Evolutionary conservation across 2,329 filamentous ascomycete species (phyloP), one percentile per base, ranked within the genome.

Genomic region (Phialophora expanda): DNA sequence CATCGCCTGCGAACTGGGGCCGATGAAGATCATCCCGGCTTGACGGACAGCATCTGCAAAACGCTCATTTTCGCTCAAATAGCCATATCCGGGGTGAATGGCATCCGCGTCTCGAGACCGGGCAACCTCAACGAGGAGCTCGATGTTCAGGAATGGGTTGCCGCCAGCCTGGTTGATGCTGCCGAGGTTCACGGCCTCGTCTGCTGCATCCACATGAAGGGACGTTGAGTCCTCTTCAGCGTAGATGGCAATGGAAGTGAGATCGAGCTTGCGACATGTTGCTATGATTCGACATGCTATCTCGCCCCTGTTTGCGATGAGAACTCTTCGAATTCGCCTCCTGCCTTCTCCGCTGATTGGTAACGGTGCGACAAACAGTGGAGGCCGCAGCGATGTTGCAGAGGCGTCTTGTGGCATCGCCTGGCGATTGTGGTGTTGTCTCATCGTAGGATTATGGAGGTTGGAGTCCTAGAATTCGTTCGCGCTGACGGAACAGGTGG

Each of bases 51-150:
- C 59, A n/a, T 69, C 58, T 3, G 75, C 76, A 38, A 78, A 78
- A 0, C 71, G 66, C 12, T 74, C 70, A 60, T 78, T 77, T 60
- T 79, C 77, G 32, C 72, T 73, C 12, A 78, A 69, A 61, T 73
- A 78, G 34, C 77, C 76, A 68, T 78, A 78, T 8, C 77, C 76
- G 1, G 77, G 76, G 57, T 74, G 72, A 4, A 78, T 67, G 2
- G 76, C 74, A 24, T 78, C 70, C 1, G 71, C 74, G 2, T 67
- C 62, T 0, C 56, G 65, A 22, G 67, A 65, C 24, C 66, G 34
- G 2, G 75, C 76, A 14, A 72, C 70, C 9, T 70, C 64, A 7
- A 77, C 66, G 3, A 78, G 69, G 3, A 72, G 64, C 1, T 74
- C 66, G 22, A 74, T 70, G 56, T 78, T 71, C n/a, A 77, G 70